Percentiles rank a stretch among this genome's conserved stretches.
phyloP scores from a whole-genome alignment of 2,329 filamentous ascomycete genomes.

The Stromatinia cepivora region DNA sequence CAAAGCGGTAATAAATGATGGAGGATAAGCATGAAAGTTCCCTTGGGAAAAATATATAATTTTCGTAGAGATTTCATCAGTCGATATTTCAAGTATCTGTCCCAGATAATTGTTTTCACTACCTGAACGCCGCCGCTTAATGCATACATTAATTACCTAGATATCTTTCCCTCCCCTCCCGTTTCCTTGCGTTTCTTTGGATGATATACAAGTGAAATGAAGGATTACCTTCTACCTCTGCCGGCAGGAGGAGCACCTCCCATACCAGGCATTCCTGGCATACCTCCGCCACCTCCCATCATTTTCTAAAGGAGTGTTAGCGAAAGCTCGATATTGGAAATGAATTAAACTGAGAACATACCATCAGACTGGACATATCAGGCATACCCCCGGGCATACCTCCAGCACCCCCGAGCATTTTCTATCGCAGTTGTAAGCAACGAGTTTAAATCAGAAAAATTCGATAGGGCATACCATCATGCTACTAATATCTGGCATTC shows the following conservation, averaged over 20 bases:
- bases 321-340: not conserved
- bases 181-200: constrained; percentile 10
- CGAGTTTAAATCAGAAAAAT: not conserved
- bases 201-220: constrained; percentile 3
- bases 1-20: not conserved
- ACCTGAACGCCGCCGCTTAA: constrained; percentile 23
- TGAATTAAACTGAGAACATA: not conserved
- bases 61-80: not conserved
- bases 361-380: constrained; percentile 55
- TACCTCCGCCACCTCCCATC: constrained; percentile 45
- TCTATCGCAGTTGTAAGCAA: constrained; percentile 41
- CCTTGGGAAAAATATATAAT: not conserved
- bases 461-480: constrained; percentile 56
- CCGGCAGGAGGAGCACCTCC: constrained; percentile 32
- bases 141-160: constrained; percentile 22
- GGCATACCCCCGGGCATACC: constrained; percentile 55
- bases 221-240: constrained; percentile 34
- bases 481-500: constrained; percentile 79
- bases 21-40: not conserved
- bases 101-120: constrained; percentile 8
- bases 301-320: constrained; percentile 49
- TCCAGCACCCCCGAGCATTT: constrained; percentile 75
- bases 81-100: constrained; percentile 10
- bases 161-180: constrained; percentile 3
- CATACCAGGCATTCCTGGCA: constrained; percentile 47